Percentiles rank a stretch among this genome's conserved stretches.
Conservation (phyloP, 441 rosid genomes). For the Kokia cookei region DNA sequence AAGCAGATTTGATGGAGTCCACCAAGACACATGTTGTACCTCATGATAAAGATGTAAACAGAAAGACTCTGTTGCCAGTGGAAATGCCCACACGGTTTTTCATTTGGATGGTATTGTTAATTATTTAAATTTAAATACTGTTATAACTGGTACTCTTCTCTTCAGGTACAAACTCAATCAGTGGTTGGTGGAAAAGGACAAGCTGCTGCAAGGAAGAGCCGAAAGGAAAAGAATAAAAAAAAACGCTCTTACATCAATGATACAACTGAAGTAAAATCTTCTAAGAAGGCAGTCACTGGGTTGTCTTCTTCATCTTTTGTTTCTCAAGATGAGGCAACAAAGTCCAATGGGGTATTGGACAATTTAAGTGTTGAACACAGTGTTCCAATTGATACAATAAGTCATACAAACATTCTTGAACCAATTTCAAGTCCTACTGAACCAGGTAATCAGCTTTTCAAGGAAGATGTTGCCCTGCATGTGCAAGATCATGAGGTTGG, state of each 20-base stretch:
- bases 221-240: conserved; percentile 57
- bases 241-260: conserved; percentile 32
- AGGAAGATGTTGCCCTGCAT: conserved; percentile 12
- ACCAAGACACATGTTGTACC: conserved; percentile 27
- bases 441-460: conserved; percentile 31
- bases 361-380: conserved; percentile 14
- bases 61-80: conserved; percentile 27
- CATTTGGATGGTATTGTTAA: conserved; percentile 21
- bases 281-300: conserved; percentile 29
- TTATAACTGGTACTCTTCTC: conserved; percentile 47
- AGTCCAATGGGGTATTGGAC: conserved; percentile 16
- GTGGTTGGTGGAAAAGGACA: conserved; percentile 43
- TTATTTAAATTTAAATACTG: conserved; percentile 26
- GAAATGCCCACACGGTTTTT: conserved; percentile 39
- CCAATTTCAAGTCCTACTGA: conserved; percentile 18
- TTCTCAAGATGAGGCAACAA: conserved; percentile 29
- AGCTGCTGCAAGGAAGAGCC: conserved; percentile 51
- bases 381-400: conserved; percentile 21
- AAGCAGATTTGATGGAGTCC: conserved; percentile 32
- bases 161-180: conserved; percentile 63
- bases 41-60: conserved; percentile 28
- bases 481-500: conserved; percentile 25
- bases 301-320: conserved; percentile 21
- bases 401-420: conserved; percentile 9
- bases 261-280: conserved; percentile 30